Conservation (phyloP, 805 yeast species). For the Saturnispora sanitii region DNA sequence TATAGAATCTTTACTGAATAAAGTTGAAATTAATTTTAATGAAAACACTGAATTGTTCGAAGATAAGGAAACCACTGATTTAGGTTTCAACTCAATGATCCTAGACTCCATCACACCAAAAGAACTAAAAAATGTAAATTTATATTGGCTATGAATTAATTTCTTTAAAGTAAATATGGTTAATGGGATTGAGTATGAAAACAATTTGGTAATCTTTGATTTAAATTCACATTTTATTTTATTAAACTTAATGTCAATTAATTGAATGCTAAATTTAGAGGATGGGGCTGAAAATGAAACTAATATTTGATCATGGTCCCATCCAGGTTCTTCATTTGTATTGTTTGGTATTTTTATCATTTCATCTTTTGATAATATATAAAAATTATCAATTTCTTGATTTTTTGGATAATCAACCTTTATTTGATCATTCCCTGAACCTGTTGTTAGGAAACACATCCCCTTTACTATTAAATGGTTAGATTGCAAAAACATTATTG, state of each 20-base stretch:
- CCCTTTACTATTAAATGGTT: conserved; percentile 19
- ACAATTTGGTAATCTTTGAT: conserved; percentile 15
- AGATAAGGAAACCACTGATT: conserved; percentile 8
- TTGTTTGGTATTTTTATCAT: conserved; percentile 14
- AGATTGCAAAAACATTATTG: conserved; percentile 22
- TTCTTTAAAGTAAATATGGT: conserved; percentile 21
- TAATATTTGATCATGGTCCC: conserved; percentile 22
- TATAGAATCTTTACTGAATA: conserved; percentile 16
- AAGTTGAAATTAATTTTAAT: conserved; percentile 17
- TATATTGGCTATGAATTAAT: conserved; percentile 10
- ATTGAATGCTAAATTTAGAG: conserved; percentile 15
- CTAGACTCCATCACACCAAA: conserved; percentile 21
- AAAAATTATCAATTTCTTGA: conserved; percentile 17
- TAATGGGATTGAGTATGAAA: conserved; percentile 17
- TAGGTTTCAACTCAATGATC: conserved; percentile 12
- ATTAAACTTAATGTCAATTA: conserved; percentile 21
- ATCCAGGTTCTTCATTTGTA: conserved; percentile 11
- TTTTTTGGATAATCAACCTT: conserved; percentile 10
- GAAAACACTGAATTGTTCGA: conserved; percentile 7
- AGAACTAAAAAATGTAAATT: conserved; percentile 19
- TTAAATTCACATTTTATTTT: conserved; percentile 13
- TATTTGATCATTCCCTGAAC: conserved; percentile 21
- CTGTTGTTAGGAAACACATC: conserved; percentile 18
- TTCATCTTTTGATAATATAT: conserved; percentile 18
- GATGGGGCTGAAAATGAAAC: conserved; percentile 14